Evolutionary conservation across 345 rosid species (phyloP).

Genomic region (Salix caprea): DNA sequence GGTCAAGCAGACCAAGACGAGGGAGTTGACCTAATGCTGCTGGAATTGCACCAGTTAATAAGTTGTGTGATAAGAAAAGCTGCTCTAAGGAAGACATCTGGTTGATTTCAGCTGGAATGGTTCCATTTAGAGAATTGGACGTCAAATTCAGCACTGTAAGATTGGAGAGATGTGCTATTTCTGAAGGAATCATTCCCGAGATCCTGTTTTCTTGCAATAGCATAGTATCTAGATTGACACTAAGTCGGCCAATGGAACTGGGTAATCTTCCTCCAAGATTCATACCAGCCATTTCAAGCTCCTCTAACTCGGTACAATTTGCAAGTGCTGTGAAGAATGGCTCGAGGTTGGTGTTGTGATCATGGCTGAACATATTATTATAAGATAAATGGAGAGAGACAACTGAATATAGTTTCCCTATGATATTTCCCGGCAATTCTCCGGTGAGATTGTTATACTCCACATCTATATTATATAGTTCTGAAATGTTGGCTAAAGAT

Average conservation of each 20-base stretch:
- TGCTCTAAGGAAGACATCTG: conserved; percentile 28
- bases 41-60: conserved; percentile 39
- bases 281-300: conserved; percentile 52
- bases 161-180: conserved; percentile 28
- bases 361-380: conserved; percentile 41
- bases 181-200: conserved; percentile 38
- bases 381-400: conserved; percentile 38
- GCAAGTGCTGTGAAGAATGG: conserved; percentile 40
- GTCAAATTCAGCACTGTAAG: conserved; percentile 39
- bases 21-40: conserved; percentile 26
- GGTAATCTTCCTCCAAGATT: conserved; percentile 49
- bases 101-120: conserved; percentile 29
- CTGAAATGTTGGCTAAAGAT: conserved; percentile 37
- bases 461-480: conserved; percentile 29
- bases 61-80: conserved; percentile 42
- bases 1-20: conserved; percentile 42
- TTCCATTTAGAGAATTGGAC: conserved; percentile 38
- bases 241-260: conserved; percentile 28
- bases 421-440: conserved; percentile 38
- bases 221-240: conserved; percentile 10
- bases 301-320: conserved; percentile 38
- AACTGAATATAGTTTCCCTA: conserved; percentile 24
- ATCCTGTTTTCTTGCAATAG: conserved; percentile 41
- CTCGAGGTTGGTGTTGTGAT: conserved; percentile 40
- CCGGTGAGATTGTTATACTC: conserved; percentile 41